phyloP scores from a whole-genome alignment of 441 rosid genomes.

The Jatropha podagrica region DNA sequence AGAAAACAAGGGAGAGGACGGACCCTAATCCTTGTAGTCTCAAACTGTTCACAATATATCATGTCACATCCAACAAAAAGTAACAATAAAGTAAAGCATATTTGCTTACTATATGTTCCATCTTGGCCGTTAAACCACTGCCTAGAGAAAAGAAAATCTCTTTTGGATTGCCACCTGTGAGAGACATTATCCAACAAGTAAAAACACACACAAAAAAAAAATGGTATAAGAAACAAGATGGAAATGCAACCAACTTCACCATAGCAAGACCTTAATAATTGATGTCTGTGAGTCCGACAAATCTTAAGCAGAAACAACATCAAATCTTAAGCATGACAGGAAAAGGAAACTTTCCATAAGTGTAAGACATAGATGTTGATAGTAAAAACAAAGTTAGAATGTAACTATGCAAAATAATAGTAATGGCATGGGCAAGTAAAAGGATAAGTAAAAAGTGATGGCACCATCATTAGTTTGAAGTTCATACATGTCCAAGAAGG shows the following conservation, averaged over 20 bases:
- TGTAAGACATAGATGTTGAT: background rate
- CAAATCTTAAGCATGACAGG: background rate
- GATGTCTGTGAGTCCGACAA: background rate
- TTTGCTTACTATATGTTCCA: constrained; percentile 92
- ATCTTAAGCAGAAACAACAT: background rate
- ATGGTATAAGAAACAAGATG: constrained; percentile 13
- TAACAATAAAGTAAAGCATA: constrained; percentile 15
- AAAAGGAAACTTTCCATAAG: background rate
- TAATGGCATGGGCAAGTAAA: background rate
- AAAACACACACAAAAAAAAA: background rate
- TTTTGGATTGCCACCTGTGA: constrained; percentile 88
- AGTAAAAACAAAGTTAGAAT: background rate
- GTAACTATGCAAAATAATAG: background rate
- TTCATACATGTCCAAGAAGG: background rate
- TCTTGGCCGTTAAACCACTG: constrained; percentile 99
- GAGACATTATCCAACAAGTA: constrained; percentile 29
- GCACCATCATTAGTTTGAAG: background rate
- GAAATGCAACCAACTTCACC: background rate
- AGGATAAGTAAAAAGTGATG: background rate
- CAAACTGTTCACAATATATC: background rate
- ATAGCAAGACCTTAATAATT: background rate
- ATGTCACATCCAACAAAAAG: background rate
- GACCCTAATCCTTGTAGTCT: background rate
- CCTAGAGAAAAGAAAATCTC: constrained; percentile 95
- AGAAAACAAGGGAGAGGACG: constrained; percentile 1